Percentiles rank a stretch among this genome's conserved stretches.
phyloP scores from a whole-genome alignment of 805 yeast species.

The Clavispora phyllophila region DNA sequence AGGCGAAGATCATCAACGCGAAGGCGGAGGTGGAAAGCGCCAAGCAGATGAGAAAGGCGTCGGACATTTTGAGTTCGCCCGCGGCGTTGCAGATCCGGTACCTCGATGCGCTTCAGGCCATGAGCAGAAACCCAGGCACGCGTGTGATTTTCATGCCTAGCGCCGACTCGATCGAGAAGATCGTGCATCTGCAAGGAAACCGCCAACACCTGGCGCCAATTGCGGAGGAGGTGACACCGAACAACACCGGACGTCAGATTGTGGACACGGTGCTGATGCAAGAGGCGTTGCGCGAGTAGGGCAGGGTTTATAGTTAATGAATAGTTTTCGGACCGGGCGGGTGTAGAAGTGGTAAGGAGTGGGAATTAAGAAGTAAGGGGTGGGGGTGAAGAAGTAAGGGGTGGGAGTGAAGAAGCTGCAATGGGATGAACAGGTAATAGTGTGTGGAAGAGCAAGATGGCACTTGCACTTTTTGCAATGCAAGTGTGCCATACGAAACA shows the following conservation, averaged over 20 bases:
- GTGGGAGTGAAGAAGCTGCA: too few relatives aligned
- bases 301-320: too few relatives aligned
- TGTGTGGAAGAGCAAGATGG: too few relatives aligned
- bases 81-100: conserved; percentile 78
- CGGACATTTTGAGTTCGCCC: conserved; percentile 67
- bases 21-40: conserved; percentile 74
- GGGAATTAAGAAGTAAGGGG: too few relatives aligned
- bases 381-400: too few relatives aligned
- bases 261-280: conserved; percentile 15
- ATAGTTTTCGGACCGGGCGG: too few relatives aligned
- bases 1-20: conserved; percentile 68
- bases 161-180: conserved; percentile 36
- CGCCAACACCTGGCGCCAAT: conserved; percentile 5
- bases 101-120: conserved; percentile 71
- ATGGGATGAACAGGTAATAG: too few relatives aligned
- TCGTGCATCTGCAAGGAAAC: conserved; percentile 20
- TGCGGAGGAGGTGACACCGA: conserved; percentile 5
- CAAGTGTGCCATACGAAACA: too few relatives aligned
- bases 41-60: conserved; percentile 72
- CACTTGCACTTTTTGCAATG: too few relatives aligned
- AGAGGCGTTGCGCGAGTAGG: conserved; percentile 11
- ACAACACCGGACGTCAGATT: conserved; percentile 6
- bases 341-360: too few relatives aligned
- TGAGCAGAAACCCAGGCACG: conserved; percentile 59
- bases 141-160: conserved; percentile 73